Conservation (phyloP, 2,329 filamentous ascomycete species). For the Huntiella bhutanensis region DNA sequence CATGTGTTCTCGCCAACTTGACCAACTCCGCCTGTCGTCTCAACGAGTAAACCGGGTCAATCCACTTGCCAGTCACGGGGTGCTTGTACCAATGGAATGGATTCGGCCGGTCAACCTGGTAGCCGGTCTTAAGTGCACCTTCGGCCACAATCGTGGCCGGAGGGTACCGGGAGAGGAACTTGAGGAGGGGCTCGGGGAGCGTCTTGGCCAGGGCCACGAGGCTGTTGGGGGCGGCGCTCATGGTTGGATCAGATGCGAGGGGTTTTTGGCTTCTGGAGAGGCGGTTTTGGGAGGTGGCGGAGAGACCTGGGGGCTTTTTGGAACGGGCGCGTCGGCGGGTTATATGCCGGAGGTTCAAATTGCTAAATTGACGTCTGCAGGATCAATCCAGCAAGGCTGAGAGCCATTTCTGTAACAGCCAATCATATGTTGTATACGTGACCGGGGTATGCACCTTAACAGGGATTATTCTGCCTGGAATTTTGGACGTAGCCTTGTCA, state of each 20-base stretch:
- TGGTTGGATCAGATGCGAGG: constrained; percentile 10
- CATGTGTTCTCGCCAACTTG: constrained; percentile 61
- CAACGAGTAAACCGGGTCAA: constrained; percentile 64
- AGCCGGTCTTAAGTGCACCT: constrained; percentile 25
- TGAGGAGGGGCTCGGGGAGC: constrained; percentile 59
- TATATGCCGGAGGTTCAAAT: background rate
- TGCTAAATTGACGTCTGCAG: background rate
- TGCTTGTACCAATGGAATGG: constrained; percentile 72
- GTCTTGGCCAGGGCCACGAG: constrained; percentile 42
- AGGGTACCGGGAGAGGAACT: constrained; percentile 82
- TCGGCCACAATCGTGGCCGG: constrained; percentile 41
- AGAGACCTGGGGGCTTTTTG: background rate
- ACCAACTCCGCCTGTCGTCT: constrained; percentile 80
- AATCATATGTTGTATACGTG: background rate
- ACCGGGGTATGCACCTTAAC: no score
- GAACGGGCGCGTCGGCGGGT: background rate
- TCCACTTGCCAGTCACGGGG: constrained; percentile 62
- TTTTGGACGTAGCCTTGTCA: constrained; percentile 4
- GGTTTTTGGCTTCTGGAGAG: background rate
- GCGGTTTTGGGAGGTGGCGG: background rate
- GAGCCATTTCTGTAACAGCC: background rate
- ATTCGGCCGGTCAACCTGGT: constrained; percentile 43
- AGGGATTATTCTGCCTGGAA: background rate
- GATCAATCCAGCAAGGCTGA: background rate
- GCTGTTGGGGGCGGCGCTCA: constrained; percentile 18